Evolutionary conservation across 805 yeast species (phyloP).

Genomic region (Candida krabiensis): DNA sequence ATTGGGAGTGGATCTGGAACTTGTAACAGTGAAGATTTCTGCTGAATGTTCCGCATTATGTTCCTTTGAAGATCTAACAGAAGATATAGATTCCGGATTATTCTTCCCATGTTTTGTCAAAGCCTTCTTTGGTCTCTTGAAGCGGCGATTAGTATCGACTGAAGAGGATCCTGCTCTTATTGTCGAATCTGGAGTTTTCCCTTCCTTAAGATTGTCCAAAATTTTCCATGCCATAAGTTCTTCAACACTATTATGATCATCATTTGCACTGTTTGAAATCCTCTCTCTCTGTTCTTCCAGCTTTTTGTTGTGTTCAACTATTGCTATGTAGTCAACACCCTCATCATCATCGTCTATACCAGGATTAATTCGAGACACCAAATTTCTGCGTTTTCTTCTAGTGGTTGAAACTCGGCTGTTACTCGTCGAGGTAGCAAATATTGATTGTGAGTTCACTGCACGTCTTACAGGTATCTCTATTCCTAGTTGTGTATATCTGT

Average conservation of each 20-base stretch:
- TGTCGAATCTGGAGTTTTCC: constrained; percentile 4
- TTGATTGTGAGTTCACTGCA: too few relatives aligned
- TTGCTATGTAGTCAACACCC: constrained; percentile 21
- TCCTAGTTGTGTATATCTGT: constrained; percentile 22
- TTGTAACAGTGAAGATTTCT: too few relatives aligned
- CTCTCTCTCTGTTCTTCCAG: constrained; percentile 12
- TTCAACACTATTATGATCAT: constrained; percentile 6
- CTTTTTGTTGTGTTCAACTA: constrained; percentile 22
- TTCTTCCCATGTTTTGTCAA: constrained; percentile 1
- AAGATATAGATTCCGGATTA: not conserved
- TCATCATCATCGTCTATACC: constrained; percentile 20
- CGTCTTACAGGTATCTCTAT: constrained; percentile 16
- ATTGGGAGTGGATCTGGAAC: not conserved
- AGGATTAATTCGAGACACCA: too few relatives aligned
- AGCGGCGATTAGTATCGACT: constrained; percentile 4
- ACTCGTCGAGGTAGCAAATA: too few relatives aligned
- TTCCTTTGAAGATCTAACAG: not conserved
- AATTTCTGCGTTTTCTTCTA: too few relatives aligned
- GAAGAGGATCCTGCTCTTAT: not conserved
- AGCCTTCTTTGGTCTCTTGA: constrained; percentile 18
- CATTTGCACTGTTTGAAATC: constrained; percentile 3
- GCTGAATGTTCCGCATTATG: not conserved
- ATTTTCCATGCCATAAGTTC: constrained; percentile 32
- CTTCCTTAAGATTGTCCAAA: constrained; percentile 24
- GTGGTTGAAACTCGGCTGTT: too few relatives aligned